Base-by-base conservation (phyloP, 2,329 filamentous ascomycete species). In the Lachnellula arida region DNA sequence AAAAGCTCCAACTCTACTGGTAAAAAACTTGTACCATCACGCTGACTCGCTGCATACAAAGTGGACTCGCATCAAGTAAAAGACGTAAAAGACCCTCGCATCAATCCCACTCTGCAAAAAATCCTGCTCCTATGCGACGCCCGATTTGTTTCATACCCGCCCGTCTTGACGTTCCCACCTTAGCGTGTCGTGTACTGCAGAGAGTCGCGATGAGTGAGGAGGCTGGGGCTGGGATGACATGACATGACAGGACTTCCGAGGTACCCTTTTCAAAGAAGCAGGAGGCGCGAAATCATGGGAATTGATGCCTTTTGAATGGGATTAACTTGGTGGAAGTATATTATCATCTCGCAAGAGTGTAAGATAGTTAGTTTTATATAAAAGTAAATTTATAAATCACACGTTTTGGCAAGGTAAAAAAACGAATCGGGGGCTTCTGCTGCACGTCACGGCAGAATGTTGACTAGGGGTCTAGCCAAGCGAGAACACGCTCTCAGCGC, bases 101-200 rank as follows among this genome's bases (percentile, higher is more conserved):
- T 32, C 28, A 32, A 32, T 32, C 28, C 28, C 28, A 32, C 28
- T 32, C 28, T 32, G 28, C 9, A 32, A 11, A 11, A 32, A 11
- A 32, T 32, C 28, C 28, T 32, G 44, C 52, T 44, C 19, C 37
- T 58, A 53, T 60, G 47, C 57, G 57, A 60, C 56, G 58, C 60
- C 58, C 53, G 55, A 60, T 60, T 57, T 60, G 62, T 64, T 50
- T 60, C 60, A 55, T 58, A 50, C 53, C 59, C 59, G 61, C 28
- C 8, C 28, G 28, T 11, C 61, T 57, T 63, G 61, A 40, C 48
- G 25, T 49, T 44, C 22, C 11, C 25, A 17, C 40, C 5, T 17
- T 49, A 12, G 35, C 34, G 46, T 51, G 9, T 28, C 32, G 17
- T 53, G 56, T 53, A 51, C 57, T 57, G 59, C 54, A 22, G 7